A percentile compares a stretch with the other conserved stretches of the same genome.
Evolutionary conservation across 1,139 yeast genomes (phyloP).

Genomic region (Suhomyces atakaporum): DNA sequence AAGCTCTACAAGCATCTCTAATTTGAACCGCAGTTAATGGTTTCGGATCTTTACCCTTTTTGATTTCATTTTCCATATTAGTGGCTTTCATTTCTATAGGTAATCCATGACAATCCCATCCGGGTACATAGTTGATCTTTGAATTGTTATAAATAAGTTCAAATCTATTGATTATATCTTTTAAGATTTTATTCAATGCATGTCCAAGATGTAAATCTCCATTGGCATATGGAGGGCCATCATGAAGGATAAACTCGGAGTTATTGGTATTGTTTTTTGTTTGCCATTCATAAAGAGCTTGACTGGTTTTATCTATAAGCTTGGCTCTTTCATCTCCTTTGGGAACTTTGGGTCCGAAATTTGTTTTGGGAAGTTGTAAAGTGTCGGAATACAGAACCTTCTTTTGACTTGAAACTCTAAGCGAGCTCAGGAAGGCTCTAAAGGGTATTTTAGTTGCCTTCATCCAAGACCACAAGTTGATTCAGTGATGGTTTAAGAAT

Average conservation of each 20-base stretch:
- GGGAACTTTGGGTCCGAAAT: slow-evolving; percentile 46
- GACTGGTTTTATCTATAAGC: slow-evolving; percentile 32
- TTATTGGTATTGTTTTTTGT: slow-evolving; percentile 14
- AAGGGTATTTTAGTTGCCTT: not conserved
- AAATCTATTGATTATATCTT: slow-evolving; percentile 79
- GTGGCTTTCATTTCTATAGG: slow-evolving; percentile 89
- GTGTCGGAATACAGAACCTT: slow-evolving; percentile 31
- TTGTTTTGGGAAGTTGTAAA: slow-evolving; percentile 42
- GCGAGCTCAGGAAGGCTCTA: slow-evolving; percentile 1
- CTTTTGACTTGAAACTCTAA: slow-evolving; percentile 1
- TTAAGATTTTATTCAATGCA: slow-evolving; percentile 83
- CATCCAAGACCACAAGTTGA: not conserved
- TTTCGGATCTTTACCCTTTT: slow-evolving; percentile 22
- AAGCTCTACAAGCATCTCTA: slow-evolving; percentile 62
- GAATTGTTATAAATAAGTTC: slow-evolving; percentile 61
- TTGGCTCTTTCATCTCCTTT: slow-evolving; percentile 26
- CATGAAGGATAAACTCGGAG: slow-evolving; percentile 69
- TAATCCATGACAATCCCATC: slow-evolving; percentile 99
- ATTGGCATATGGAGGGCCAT: slow-evolving; percentile 98
- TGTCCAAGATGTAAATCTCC: slow-evolving; percentile 95
- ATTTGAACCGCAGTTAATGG: slow-evolving; percentile 45
- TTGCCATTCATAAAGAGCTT: slow-evolving; percentile 41
- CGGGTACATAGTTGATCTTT: slow-evolving; percentile 74
- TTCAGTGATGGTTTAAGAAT: not conserved
- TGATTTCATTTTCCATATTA: slow-evolving; percentile 41